Base-by-base conservation (phyloP, 2,329 filamentous ascomycete species). In the Ophiostoma pallidulum region DNA sequence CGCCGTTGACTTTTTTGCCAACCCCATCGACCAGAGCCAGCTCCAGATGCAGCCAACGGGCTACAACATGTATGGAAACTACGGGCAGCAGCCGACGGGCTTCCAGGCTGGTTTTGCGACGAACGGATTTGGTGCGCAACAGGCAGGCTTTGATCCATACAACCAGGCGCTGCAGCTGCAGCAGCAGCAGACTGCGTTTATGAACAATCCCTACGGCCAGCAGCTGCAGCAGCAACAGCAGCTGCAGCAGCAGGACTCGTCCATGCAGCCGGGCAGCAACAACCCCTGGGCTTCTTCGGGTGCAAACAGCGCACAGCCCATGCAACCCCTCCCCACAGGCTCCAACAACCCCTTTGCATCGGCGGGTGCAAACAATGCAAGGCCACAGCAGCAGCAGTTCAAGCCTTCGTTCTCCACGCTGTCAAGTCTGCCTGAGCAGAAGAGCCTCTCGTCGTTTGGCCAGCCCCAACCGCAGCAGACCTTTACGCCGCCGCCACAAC, bases 331-430 rank as follows among this genome's bases (percentile, higher is more conserved):
- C 61, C 84, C 86, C 4, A 98, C 92, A 3, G 92, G 92, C 41
- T 97, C 92, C 14, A 98, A 98, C 72, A 98, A 98, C 62, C 92
- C 92, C 3, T 98, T 98, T 61, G 91, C 92, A 3, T 73, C 77
- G 12, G 76, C 82, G n/a, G 80, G 84, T 59, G 76, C 56, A 68
- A 35, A 16, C 26, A 47, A 47, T 41, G 32, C 41, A 31, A 33
- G 36, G 31, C 28, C 32, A 10, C 35, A 47, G 13, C 48, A 45
- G 32, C 51, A 43, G 38, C 37, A 42, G 38, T 77, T 70, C 51
- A 74, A 74, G 38, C 72, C 74, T 24, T 72, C 77, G 8, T 78
- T 85, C 51, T 82, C 87, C 12, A 80, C 82, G 3, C 75, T 97
- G 43, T 79, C 80, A 57, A 80, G 82, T 4, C 72, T 96, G 14